Percentiles rank a stretch among this genome's conserved stretches.
Evolutionary conservation across 257 asterid species (phyloP).

Genomic region (Primulina tabacum): DNA sequence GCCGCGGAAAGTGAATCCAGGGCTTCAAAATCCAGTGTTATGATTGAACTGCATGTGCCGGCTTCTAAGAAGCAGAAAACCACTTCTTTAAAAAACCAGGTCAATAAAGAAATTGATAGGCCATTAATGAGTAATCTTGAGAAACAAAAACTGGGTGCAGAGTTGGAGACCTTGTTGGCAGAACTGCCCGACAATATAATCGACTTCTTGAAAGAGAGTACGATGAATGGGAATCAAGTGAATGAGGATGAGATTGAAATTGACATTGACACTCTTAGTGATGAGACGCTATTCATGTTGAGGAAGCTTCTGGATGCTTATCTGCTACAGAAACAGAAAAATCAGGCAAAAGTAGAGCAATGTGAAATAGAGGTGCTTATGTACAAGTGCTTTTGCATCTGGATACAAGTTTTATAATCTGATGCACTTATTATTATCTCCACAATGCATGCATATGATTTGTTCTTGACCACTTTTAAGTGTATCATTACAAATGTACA

Average conservation of each 20-base stretch:
- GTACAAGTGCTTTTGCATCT: slow-evolving; percentile 15
- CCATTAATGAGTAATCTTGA: slow-evolving; percentile 56
- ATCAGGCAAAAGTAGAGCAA: slow-evolving; percentile 29
- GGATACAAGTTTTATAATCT: not conserved
- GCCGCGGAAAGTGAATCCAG: slow-evolving; percentile 33
- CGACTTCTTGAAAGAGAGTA: slow-evolving; percentile 59
- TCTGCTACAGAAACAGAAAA: slow-evolving; percentile 47
- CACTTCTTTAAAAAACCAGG: slow-evolving; percentile 39
- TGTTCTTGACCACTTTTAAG: not conserved
- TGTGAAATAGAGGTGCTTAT: slow-evolving; percentile 55
- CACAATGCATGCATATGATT: slow-evolving; percentile 4
- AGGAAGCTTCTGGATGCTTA: slow-evolving; percentile 70
- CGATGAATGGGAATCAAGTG: slow-evolving; percentile 46
- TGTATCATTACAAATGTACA: not conserved
- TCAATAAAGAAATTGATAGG: slow-evolving; percentile 44
- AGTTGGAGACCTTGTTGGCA: slow-evolving; percentile 55
- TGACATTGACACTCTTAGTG: slow-evolving; percentile 66
- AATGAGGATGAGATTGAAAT: slow-evolving; percentile 87
- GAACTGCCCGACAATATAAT: slow-evolving; percentile 75
- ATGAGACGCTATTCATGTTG: slow-evolving; percentile 56
- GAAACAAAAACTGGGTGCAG: slow-evolving; percentile 56
- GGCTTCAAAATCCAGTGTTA: slow-evolving; percentile 42
- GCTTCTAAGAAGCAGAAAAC: slow-evolving; percentile 61
- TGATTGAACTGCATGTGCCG: slow-evolving; percentile 43
- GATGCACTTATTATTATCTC: slow-evolving; percentile 14